Evolutionary conservation across 306 rosid genomes (phyloP), one percentile per base, ranked within the genome.

Genomic region (Prunus fruticosa): DNA sequence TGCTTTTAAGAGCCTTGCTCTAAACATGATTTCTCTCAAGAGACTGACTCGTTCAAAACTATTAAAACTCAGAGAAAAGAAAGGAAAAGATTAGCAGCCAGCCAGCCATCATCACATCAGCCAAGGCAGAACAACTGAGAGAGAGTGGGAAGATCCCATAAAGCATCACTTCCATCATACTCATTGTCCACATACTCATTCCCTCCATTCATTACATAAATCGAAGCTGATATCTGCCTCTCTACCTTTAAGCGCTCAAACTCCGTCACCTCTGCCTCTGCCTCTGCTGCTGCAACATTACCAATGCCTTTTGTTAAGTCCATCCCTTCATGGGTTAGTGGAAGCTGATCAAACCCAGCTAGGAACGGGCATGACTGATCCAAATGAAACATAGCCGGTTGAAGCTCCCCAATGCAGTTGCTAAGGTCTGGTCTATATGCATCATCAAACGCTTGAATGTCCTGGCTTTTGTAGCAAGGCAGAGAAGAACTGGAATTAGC

Each of bases 401-500:
- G 84, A 72, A 41, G 25, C 23, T 77, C 86, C 66, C 73, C 80
- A 38, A 56, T 32, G 64, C 83, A 84, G 69, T 50, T 80, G n/a
- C 87, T 82, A 88, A 88, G 73, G 69, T 82, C 89, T 22, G 91
- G 71, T 70, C 71, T 84, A 80, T 81, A 82, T 49, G 82, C 91
- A 56, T 80, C 80, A n/a, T 81, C 88, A 50, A 72, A 71, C 78
- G 67, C 62, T 60, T 43, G 67, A 46, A 50, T 11, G 13, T 25
- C 75, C 58, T 67, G 76, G 75, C 54, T 45, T 61, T 63, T 52
- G 68, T 32, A 75, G n/a, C 67, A 16, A 34, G 77, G 71, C 7
- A 45, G 5, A 56, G 66, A 61, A 64, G 4, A 49, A 49, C 32
- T 45, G 56, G 19, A 60, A 22, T 13, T 46, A 53, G 51, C 43